Evolutionary conservation across 2,329 filamentous ascomycete genomes (phyloP), one percentile per base, ranked within the genome.

Genomic region (Hymenoscyphus fructigenus): DNA sequence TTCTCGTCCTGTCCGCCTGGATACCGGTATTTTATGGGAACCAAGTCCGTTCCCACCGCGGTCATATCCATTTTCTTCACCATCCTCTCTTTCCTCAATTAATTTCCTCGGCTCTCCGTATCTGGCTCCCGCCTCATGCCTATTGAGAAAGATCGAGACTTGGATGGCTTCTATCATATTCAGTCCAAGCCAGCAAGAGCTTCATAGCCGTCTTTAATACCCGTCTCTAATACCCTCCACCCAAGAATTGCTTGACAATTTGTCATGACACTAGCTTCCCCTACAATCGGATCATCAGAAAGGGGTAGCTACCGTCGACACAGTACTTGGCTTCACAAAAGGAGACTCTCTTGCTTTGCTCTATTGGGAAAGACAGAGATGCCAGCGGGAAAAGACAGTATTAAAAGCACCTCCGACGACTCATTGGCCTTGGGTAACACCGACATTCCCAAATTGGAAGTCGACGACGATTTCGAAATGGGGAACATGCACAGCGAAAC

Each of bases 381-480:
- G 23, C 23, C 53, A 26, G 20, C 23, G 53, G 23, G 23, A 56
- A 56, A 56, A n/a, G 10, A 34, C 17, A 34, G 26, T 20, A 29
- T 15, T 12, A 3, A n/a, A 28, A 57, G 53, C 28, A 6, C 26
- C 15, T 57, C 53, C 14, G 26, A 57, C 23, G 50, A 56, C 23
- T 28, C 50, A 28, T 17, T 32, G 26, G n/a, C 26, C 53, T 34
- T 29, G 29, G 14, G 12, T 5, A 34, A 7, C n/a, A 10, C 26
- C 5, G 5, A 17, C 5, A 28, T 56, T 28, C 28, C 53, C 4
- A 17, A 12, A 29, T 20, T 57, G 26, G 53, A 57, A 32, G 10
- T 32, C 17, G 53, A 57, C 53, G 53, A 57, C 53, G 53, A 57
- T 44, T 44, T 17, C 20, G 50, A 56, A 29, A 56, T 56, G 28